phyloP scores from a whole-genome alignment of 2,329 filamentous ascomycete species.

The Phoma sp. region DNA sequence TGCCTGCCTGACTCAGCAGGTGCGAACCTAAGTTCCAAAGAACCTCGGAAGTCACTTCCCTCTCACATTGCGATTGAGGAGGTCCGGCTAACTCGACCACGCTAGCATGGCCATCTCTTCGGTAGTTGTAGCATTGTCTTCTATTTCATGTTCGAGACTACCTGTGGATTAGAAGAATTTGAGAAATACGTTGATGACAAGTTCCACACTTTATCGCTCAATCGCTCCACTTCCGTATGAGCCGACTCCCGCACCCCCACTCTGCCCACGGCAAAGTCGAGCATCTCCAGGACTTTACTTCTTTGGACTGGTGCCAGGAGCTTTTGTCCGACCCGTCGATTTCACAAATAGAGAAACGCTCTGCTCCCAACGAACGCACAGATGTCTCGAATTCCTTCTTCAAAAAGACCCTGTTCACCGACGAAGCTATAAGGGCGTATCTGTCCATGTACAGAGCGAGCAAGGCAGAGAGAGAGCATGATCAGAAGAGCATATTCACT shows the following conservation, averaged over 20 bases:
- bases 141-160: neutral
- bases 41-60: conserved; percentile 13
- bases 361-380: conserved; percentile 2
- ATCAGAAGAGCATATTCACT: conserved; percentile 13
- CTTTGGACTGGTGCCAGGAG: conserved; percentile 31
- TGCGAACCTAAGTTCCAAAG: neutral
- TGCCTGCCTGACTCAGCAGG: conserved; percentile 9
- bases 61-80: conserved; percentile 9
- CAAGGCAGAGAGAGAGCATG: conserved; percentile 6
- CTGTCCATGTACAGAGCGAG: conserved; percentile 30
- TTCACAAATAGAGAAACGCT: conserved; percentile 25
- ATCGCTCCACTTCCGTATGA: neutral
- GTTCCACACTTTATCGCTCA: neutral
- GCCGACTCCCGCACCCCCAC: conserved; percentile 9
- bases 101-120: neutral
- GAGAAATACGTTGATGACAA: too few species aligned
- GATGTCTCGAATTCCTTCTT: conserved; percentile 30
- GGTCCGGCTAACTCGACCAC: neutral
- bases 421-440: conserved; percentile 32
- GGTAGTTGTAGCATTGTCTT: neutral
- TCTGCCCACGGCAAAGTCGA: conserved; percentile 19
- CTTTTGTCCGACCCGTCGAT: conserved; percentile 33
- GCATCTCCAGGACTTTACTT: conserved; percentile 35
- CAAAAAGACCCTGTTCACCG: conserved; percentile 30
- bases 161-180: too few species aligned